A percentile compares a stretch with the other conserved stretches of the same genome.
Conservation (phyloP, 306 rosid genomes). For the Pueraria montana region DNA sequence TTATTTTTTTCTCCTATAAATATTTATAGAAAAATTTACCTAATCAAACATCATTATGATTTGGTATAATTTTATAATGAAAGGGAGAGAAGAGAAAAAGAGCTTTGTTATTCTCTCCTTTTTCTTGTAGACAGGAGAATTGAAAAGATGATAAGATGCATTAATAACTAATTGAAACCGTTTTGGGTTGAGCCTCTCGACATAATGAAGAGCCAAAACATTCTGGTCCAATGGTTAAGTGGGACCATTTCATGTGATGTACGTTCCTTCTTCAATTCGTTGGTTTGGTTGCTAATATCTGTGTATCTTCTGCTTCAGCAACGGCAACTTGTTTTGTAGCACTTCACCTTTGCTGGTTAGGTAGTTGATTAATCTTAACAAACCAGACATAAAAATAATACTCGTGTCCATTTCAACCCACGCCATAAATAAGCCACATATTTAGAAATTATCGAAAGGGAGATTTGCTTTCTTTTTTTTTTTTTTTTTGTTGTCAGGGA, state of each 20-base stretch:
- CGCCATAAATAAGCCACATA: neutral
- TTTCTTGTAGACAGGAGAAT: neutral
- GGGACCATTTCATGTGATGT: constrained; percentile 48
- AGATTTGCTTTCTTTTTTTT: neutral
- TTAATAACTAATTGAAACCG: constrained; percentile 4
- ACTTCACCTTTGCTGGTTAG: constrained; percentile 4
- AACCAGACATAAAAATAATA: constrained; percentile 10
- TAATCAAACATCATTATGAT: neutral
- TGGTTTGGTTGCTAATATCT: constrained; percentile 32
- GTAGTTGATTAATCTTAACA: constrained; percentile 8
- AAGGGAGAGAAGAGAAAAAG: neutral
- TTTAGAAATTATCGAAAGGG: constrained; percentile 30
- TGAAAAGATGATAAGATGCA: neutral
- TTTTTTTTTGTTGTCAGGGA: neutral
- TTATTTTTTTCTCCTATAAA: too few relatives aligned
- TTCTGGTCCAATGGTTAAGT: constrained; percentile 27
- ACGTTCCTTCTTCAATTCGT: constrained; percentile 19
- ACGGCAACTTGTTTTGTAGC: constrained; percentile 48
- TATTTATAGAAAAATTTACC: too few relatives aligned
- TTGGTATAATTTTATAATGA: neutral
- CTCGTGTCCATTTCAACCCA: constrained; percentile 40
- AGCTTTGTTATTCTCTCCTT: neutral
- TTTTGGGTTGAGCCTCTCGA: constrained; percentile 30
- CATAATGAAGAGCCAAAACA: constrained; percentile 48
- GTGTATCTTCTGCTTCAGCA: constrained; percentile 36